Evolutionary conservation across 2,329 filamentous ascomycete species (phyloP), one percentile per base, ranked within the genome.

Genomic region (Graphium sp.): DNA sequence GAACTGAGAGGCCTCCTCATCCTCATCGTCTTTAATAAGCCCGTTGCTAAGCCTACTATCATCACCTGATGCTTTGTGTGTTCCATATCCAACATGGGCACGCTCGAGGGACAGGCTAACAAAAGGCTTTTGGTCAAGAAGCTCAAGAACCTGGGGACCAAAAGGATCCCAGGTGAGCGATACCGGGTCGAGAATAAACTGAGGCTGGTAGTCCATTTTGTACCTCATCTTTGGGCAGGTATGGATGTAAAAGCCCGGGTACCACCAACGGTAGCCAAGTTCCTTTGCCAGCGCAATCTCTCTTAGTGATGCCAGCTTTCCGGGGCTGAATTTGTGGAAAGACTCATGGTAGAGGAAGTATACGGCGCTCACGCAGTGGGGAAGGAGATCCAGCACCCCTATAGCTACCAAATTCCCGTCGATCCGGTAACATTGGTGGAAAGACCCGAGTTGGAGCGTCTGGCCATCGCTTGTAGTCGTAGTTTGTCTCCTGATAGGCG

Each of bases 291-390:
- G 48, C 0, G 71, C 59, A 35, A 81, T 77, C 48, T 89, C 81
- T 35, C 74, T 58, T 35, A 87, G 47, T 2, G 80, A 81, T 20
- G 76, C 74, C 5, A 87, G 50, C 48, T 87, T 89, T 2, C 81
- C 81, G 18, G 81, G 76, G 15, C 63, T 63, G 51, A 68, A 74
- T 32, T 62, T 58, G 39, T 78, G 70, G 30, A 83, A 70, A 36
- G 77, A 78, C 41, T 75, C 71, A 41, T 85, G 68, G 43, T 89
- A 89, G 35, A 89, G 53, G 44, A 89, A 82, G 51, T 89, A 89
- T 8, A 89, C 81, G 5, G 76, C 76, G 40, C 79, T 85, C 28
- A 89, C 76, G 38, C 70, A 74, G 33, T 81, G 58, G 0, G 81
- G 81, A 2, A 89, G 56, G 7, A 89, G 58, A 44, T 89, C 81